Evolutionary conservation across 257 asterid genomes (phyloP), one percentile per base, ranked within the genome.

Genomic region (Jaltomata sinuosa): DNA sequence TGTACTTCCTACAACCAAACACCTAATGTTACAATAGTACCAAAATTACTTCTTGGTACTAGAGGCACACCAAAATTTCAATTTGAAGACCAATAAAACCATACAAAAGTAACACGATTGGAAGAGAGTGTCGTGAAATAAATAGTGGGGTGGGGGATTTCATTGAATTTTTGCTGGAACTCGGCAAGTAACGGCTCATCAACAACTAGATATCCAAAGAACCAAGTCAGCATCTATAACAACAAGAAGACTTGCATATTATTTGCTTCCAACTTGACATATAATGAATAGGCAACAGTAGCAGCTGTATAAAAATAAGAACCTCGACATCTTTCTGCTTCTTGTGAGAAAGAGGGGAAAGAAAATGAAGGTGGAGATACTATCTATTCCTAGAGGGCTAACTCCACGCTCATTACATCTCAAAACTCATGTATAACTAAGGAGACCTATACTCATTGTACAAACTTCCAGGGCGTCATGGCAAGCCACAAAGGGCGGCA

Each of bases 391-490:
- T 21, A 12, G 87, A 85, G 65, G 84, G 78, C 89, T 86, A n/a
- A 81, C 88, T 86, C 90, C 79, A 78, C 71, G 86, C 88, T 85
- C 84, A 78, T 67, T 83, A 87, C 93, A 89, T 87, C 88, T 84
- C 90, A 84, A 18, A 74, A 82, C 68, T 62, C 87, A 86, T 79
- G 74, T 78, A 84, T 81, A 86, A 87, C 87, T 84, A 11, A 55
- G 87, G 87, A 86, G 64, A 87, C 87, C 89, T 85, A 83, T 87
- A 87, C 89, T 85, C 88, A 87, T 89, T 88, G 86, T 89, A 91
- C 88, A 84, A 86, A 77, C 82, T 40, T 77, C 54, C 67, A 85
- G 65, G 65, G 84, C 47, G 65, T 82, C 86, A 82, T 83, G 83
- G 89, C 87, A 83, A 40, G 74, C 68, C 86, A 84, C 57, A 69